A percentile compares a stretch with the other conserved stretches of the same genome.
Evolutionary conservation across 768 basidiomycete species (phyloP).

Genomic region (Imleria badia): DNA sequence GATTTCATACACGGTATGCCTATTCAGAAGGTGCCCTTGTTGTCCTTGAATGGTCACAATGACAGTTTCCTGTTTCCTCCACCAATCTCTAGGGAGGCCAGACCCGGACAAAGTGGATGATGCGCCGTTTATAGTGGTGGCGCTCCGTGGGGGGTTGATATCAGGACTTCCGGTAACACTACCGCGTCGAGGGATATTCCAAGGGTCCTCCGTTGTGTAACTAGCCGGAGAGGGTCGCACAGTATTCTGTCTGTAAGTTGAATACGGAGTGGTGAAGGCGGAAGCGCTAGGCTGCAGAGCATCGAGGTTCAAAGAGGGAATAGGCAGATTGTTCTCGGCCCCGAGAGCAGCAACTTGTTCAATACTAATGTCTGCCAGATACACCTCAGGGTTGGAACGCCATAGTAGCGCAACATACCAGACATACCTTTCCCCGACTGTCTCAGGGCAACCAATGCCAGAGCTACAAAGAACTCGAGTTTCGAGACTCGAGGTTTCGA

Average conservation of each 20-base stretch:
- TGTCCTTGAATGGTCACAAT: slow-evolving; percentile 76
- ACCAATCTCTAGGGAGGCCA: slow-evolving; percentile 80
- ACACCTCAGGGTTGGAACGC: background rate
- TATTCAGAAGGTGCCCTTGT: slow-evolving; percentile 89
- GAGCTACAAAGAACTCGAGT: slow-evolving; percentile 88
- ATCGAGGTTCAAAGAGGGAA: slow-evolving; percentile 66
- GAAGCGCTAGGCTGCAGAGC: slow-evolving; percentile 55
- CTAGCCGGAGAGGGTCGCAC: slow-evolving; percentile 47
- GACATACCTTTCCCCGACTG: slow-evolving; percentile 74
- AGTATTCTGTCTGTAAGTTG: slow-evolving; percentile 45
- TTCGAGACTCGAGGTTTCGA: slow-evolving; percentile 77
- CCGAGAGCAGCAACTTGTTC: slow-evolving; percentile 80
- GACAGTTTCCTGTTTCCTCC: slow-evolving; percentile 77
- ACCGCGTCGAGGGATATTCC: slow-evolving; percentile 44
- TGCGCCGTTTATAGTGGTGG: slow-evolving; percentile 39
- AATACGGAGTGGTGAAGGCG: slow-evolving; percentile 42
- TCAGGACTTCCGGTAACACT: slow-evolving; percentile 34
- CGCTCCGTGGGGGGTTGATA: slow-evolving; percentile 22
- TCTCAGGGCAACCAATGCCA: slow-evolving; percentile 84
- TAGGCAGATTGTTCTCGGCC: slow-evolving; percentile 74
- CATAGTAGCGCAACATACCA: background rate
- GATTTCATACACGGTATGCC: slow-evolving; percentile 84
- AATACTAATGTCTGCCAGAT: slow-evolving; percentile 64
- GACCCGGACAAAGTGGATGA: slow-evolving; percentile 65
- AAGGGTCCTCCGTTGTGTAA: slow-evolving; percentile 69